Conservation (phyloP, 2,329 filamentous ascomycete genomes). For the Trichoderma endophyticum region DNA sequence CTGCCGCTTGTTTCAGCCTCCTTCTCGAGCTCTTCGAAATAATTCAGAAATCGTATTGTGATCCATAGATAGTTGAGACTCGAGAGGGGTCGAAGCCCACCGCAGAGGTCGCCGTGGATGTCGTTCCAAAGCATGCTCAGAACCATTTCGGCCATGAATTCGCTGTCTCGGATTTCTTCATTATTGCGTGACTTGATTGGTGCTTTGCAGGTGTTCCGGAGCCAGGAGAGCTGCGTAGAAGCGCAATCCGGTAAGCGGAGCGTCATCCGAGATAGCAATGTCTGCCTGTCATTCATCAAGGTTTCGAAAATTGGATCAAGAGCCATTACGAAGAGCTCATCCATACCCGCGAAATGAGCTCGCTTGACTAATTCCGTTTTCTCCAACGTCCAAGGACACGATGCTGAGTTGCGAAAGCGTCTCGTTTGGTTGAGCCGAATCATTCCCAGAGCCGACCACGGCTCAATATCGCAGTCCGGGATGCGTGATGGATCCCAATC, state of each 20-base stretch:
- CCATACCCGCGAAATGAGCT: not conserved
- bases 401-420: conserved; percentile 26
- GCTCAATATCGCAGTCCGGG: conserved; percentile 32
- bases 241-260: not conserved
- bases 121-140: not conserved
- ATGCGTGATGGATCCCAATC: conserved; percentile 37
- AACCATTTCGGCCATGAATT: not conserved
- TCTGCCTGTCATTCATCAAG: not conserved
- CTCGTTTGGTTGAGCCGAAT: conserved; percentile 31
- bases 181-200: not conserved
- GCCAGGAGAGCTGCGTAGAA: not conserved
- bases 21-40: not conserved
- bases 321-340: not conserved
- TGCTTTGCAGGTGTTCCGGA: not conserved
- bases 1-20: not conserved
- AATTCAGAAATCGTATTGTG: not conserved
- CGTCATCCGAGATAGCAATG: not conserved
- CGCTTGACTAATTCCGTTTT: conserved; percentile 8
- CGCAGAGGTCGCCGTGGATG: not conserved
- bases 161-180: not conserved
- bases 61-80: not conserved
- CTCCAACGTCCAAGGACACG: conserved; percentile 15
- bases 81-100: not conserved
- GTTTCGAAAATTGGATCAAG: not conserved
- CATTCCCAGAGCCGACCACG: conserved; percentile 26